Conservation (phyloP, 202 grass and related monocot genomes). For the Carex arenaria region DNA sequence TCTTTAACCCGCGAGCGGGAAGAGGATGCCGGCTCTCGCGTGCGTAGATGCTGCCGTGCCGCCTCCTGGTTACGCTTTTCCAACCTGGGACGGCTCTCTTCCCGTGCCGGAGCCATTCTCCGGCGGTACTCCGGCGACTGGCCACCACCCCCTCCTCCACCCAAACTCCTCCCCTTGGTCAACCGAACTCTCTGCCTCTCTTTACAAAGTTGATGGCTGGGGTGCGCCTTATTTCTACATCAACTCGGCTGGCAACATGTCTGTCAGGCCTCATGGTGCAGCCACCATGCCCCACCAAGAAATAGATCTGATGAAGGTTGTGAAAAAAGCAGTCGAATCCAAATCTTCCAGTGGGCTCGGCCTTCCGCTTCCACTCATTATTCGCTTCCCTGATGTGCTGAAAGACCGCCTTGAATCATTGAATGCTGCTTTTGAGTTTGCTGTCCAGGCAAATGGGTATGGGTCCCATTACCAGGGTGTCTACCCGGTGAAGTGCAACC, state of each 20-base stretch:
- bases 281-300: slow-evolving; percentile 66
- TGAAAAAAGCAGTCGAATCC: slow-evolving; percentile 38
- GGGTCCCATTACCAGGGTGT: slow-evolving; percentile 69
- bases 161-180: slow-evolving; percentile 40
- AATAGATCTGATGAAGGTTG: slow-evolving; percentile 95
- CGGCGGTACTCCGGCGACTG: slow-evolving; percentile 31
- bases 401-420: slow-evolving; percentile 74
- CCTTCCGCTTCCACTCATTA: slow-evolving; percentile 55
- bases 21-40: slow-evolving; percentile 88
- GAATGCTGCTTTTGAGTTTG: slow-evolving; percentile 68
- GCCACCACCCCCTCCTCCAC: not conserved
- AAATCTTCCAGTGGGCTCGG: slow-evolving; percentile 54
- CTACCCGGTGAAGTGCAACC: slow-evolving; percentile 98
- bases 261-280: slow-evolving; percentile 62
- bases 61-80: slow-evolving; percentile 31
- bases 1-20: slow-evolving; percentile 29
- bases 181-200: slow-evolving; percentile 59
- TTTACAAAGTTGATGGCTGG: slow-evolving; percentile 92
- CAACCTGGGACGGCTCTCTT: slow-evolving; percentile 41
- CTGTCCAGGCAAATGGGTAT: slow-evolving; percentile 63
- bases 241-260: slow-evolving; percentile 71
- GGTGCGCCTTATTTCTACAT: slow-evolving; percentile 92
- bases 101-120: slow-evolving; percentile 51
- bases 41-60: slow-evolving; percentile 40
- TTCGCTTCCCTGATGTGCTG: slow-evolving; percentile 83